A percentile compares a stretch with the other conserved stretches of the same genome.
These are phyloP conservation scores for Trichoderma guizhouense DNA, from an alignment of 2,329 filamentous ascomycete genomes.

Conservation along the genomic window DNA sequence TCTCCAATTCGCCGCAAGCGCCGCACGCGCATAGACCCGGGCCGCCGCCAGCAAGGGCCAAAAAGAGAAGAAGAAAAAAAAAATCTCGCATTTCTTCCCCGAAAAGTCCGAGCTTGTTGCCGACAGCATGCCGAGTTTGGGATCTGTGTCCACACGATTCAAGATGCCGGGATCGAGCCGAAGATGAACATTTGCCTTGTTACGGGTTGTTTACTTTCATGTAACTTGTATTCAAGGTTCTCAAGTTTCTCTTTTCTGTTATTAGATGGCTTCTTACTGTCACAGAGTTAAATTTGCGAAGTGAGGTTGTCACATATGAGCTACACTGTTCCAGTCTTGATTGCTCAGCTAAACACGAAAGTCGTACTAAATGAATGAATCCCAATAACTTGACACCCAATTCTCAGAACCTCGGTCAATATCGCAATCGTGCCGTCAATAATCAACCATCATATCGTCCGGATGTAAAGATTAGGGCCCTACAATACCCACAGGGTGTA, in stretches of 20 bases:
- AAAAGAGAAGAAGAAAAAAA: neutral
- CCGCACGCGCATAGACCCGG: neutral
- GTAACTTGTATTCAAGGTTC: too few species aligned
- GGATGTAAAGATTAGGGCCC: too few species aligned
- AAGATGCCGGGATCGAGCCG: neutral
- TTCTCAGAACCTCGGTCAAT: neutral
- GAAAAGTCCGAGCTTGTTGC: constrained; percentile 4
- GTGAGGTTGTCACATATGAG: neutral
- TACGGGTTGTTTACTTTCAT: neutral
- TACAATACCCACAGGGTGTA: too few species aligned
- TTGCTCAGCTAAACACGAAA: too few species aligned
- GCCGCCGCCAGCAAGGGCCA: neutral
- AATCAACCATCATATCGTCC: too few species aligned
- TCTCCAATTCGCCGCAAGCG: neutral
- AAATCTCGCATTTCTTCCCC: neutral
- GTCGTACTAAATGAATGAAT: too few species aligned
- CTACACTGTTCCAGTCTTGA: too few species aligned
- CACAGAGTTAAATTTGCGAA: neutral
- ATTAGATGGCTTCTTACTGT: neutral
- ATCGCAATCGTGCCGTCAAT: too few species aligned
- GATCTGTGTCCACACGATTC: neutral
- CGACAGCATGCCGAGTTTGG: neutral
- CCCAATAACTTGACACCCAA: neutral
- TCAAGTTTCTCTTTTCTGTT: neutral
- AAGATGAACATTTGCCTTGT: neutral